Percentiles rank a stretch among this genome's conserved stretches.
phyloP scores from a whole-genome alignment of 2,329 filamentous ascomycete genomes.

The Cercospora brassicicola region DNA sequence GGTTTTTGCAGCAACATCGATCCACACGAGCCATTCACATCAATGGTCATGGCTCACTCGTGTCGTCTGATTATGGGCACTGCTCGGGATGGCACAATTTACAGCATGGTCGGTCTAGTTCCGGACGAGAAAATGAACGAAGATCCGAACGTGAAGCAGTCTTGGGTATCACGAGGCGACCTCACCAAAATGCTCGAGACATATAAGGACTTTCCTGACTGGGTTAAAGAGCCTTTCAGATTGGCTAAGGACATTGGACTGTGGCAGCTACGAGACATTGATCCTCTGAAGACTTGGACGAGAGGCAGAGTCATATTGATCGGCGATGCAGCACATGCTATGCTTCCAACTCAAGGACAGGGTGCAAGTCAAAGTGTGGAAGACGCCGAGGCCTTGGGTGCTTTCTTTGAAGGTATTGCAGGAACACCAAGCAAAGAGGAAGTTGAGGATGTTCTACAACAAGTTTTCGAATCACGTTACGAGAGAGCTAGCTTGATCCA shows the following conservation, averaged over 20 bases:
- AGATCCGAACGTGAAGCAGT: constrained; percentile 39
- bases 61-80: constrained; percentile 48
- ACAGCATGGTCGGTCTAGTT: constrained; percentile 47
- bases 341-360: constrained; percentile 47
- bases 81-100: constrained; percentile 44
- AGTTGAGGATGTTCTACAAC: constrained; percentile 29
- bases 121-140: constrained; percentile 48
- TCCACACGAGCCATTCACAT: constrained; percentile 45
- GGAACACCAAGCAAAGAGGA: constrained; percentile 21
- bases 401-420: constrained; percentile 31
- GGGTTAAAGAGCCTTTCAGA: constrained; percentile 42
- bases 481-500: constrained; percentile 47
- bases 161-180: constrained; percentile 45
- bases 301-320: constrained; percentile 37
- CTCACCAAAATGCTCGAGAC: constrained; percentile 43
- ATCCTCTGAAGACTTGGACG: constrained; percentile 43
- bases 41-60: constrained; percentile 50
- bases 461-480: constrained; percentile 38
- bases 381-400: constrained; percentile 43
- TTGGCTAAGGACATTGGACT: constrained; percentile 42
- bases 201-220: constrained; percentile 46
- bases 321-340: constrained; percentile 44
- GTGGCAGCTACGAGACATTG: constrained; percentile 52
- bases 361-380: constrained; percentile 48
- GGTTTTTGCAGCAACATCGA: constrained; percentile 34